phyloP scores from a whole-genome alignment of 2,329 filamentous ascomycete genomes.

The Salinomyces thailandicus region DNA sequence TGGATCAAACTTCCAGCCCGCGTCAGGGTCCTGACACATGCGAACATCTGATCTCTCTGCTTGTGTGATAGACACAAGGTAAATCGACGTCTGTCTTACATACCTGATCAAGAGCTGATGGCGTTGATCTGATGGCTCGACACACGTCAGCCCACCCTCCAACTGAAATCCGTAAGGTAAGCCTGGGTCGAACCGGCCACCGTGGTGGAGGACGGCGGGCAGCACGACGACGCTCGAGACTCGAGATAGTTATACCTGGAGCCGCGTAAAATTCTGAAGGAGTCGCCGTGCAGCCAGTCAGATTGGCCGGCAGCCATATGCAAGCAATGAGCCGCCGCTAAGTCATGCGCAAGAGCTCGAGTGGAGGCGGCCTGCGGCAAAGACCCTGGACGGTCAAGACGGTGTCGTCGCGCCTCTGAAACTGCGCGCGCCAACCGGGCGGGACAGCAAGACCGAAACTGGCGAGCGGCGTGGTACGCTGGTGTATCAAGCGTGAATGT shows the following conservation, averaged over 20 bases:
- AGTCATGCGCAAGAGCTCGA: background rate
- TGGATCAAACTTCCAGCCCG: background rate
- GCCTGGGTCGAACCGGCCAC: background rate
- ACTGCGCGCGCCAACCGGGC: no score
- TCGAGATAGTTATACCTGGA: no score
- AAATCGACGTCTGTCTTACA: no score
- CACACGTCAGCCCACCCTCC: conserved; percentile 8
- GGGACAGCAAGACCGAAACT: no score
- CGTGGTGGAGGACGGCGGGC: background rate
- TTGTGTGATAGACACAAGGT: background rate
- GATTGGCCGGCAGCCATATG: background rate
- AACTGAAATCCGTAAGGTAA: background rate
- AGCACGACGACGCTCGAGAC: background rate
- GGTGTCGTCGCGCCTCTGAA: background rate
- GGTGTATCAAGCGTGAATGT: no score
- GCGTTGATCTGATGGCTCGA: background rate
- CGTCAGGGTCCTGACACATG: background rate
- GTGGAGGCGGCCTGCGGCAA: background rate
- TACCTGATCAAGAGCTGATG: conserved; percentile 3
- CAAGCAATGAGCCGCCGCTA: background rate
- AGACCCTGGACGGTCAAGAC: background rate
- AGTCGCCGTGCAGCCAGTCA: background rate
- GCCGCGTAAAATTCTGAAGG: background rate
- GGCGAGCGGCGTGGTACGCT: no score
- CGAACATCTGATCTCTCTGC: background rate